Evolutionary conservation across 176 grass and related monocot genomes (phyloP), one percentile per base, ranked within the genome.

Genomic region (Eleusine indica): DNA sequence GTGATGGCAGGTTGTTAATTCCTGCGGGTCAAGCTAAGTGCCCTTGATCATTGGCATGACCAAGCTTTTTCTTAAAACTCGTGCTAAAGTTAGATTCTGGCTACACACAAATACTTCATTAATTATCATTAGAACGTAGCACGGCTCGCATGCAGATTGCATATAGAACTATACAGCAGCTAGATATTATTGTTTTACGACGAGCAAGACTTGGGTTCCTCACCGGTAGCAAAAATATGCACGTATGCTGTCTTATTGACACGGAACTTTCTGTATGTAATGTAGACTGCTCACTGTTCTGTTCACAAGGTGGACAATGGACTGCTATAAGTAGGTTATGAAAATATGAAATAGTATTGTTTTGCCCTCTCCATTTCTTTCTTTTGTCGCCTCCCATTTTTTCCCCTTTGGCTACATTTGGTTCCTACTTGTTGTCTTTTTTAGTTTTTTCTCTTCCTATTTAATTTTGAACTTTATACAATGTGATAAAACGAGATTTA

Each of bases 21-120:
- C 43, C 12, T 15, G 37, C 46, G 67, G 37, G 22, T 44, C 61
- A 79, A 22, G 51, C 51, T 53, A 53, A 47, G 41, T 85, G 70
- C 82, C 35, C 21, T 32, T 76, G 70, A 85, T 85, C 70, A 70
- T 85, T 85, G 51, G 25, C 46, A 38, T 64, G 37, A 15, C 53
- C 18, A 76, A 81, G 17, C 35, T 29, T 84, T 46, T 73, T 71
- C 63, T 68, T 15, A 6, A 30, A 51, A 66, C 25, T 46, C 32
- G 22, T 76, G 38, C 79, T 44, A 71, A 77, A 77, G 78, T 70
- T 64, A 56, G 71, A 81, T 89, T 80, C 64, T 81, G 5, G 12
- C 51, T 69, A 2, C 29, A 58, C 11, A 17, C 10, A 73, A 39
- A 54, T 66, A 28, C 39, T 67, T 74, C 71, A 80, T 29, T 35